Base-by-base conservation (phyloP, 306 rosid genomes). In the Corylus americana region DNA sequence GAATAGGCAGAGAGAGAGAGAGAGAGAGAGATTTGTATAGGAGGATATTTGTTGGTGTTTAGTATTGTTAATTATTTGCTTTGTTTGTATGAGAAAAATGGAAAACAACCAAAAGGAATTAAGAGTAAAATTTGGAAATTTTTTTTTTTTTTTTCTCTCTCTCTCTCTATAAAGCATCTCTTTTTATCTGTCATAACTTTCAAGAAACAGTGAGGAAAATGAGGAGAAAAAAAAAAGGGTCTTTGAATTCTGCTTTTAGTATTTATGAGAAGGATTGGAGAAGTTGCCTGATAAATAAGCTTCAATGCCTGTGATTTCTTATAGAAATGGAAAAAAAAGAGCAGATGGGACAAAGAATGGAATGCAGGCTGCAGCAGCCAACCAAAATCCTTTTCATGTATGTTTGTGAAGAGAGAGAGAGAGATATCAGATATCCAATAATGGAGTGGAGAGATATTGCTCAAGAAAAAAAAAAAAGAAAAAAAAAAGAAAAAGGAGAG, bases 11-110 rank as follows among this genome's bases (percentile, higher is more conserved):
- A 90, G 86, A 69, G 89, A 83, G 87, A 74, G 8, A 42, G 45
- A 78, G 88, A 90, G 86, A 69, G 25, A 22, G 25, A 22, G 87
- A 74, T 6, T 86, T 93, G 93, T 93, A 90, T 87, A 91, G 95
- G 85, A 91, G 95, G 96, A 88, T 76, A 78, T 88, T 85, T 83
- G 47, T 83, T 79, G 67, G 81, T 75, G 81, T 62, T 74, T 75
- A 77, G 44, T 75, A 42, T 72, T 81, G 55, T 45, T 22, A 22
- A 22, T 22, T 83, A 70, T 79, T 88, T 75, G 20, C 51, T 70
- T 85, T n/a, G 55, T 82, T 75, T 83, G 82, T 70, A 68, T 81
- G 73, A 77, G 55, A 77, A 25, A 35, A 74, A 57, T 12, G 16
- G 74, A 54, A 45, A 74, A 67, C 73, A 31, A 78, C 10, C 72